phyloP scores from a whole-genome alignment of 1,284 basidiomycete species.

The Sanghuangporus weigelae region DNA sequence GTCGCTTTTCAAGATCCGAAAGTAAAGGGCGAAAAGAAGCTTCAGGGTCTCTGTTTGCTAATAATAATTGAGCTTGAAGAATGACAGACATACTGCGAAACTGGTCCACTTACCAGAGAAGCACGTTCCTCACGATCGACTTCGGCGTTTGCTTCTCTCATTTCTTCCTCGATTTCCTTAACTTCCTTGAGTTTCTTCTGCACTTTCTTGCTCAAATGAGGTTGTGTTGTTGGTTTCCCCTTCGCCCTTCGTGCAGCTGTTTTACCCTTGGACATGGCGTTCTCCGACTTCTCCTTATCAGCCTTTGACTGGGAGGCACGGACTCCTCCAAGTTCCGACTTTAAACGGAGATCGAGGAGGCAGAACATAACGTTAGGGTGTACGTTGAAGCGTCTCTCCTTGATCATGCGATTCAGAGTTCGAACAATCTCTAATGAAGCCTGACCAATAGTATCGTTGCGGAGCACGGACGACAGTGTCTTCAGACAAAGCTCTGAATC shows the following conservation, averaged over 20 bases:
- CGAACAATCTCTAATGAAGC: slow-evolving; percentile 88
- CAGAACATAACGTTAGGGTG: slow-evolving; percentile 87
- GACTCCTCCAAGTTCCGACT: slow-evolving; percentile 75
- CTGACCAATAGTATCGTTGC: slow-evolving; percentile 71
- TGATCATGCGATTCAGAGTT: slow-evolving; percentile 93
- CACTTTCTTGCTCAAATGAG: slow-evolving; percentile 85
- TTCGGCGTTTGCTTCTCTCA: slow-evolving; percentile 91
- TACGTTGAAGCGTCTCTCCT: slow-evolving; percentile 87
- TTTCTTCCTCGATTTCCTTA: slow-evolving; percentile 82
- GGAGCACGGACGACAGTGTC: slow-evolving; percentile 79
- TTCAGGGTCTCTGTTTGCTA: slow-evolving; percentile 98
- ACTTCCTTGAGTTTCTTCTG: slow-evolving; percentile 77
- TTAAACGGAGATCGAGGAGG: slow-evolving; percentile 82
- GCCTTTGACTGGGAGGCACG: slow-evolving; percentile 65
- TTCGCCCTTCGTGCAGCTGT: slow-evolving; percentile 45
- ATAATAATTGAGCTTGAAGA: neutral
- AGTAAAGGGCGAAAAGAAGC: slow-evolving; percentile 96
- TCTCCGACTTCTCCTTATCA: slow-evolving; percentile 48
- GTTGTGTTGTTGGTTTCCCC: slow-evolving; percentile 56
- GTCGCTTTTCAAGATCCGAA: slow-evolving; percentile 90
- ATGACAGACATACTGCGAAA: neutral
- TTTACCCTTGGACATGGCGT: slow-evolving; percentile 42
- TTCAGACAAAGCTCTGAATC: slow-evolving; percentile 79
- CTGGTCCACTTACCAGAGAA: slow-evolving; percentile 3
- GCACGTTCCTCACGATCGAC: slow-evolving; percentile 87